These are phyloP conservation scores for Prunus padus DNA, from an alignment of 306 rosid species.

Conservation along the genomic window DNA sequence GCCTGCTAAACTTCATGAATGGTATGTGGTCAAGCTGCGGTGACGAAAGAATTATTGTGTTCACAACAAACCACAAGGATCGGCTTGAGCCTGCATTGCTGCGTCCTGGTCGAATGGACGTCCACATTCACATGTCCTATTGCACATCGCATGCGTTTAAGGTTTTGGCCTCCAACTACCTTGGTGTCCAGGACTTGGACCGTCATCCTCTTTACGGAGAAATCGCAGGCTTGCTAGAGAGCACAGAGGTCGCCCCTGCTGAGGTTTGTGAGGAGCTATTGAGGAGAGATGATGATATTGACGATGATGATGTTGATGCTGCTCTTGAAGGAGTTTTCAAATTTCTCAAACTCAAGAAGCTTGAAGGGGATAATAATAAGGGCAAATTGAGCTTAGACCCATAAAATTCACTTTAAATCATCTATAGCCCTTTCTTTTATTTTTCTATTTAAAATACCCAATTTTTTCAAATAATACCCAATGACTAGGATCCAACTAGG, in stretches of 20 bases:
- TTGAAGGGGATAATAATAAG: background rate
- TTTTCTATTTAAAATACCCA: too few relatives aligned
- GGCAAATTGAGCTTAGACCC: too few relatives aligned
- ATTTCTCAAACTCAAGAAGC: constrained; percentile 32
- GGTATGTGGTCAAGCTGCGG: constrained; percentile 69
- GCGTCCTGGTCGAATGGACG: constrained; percentile 61
- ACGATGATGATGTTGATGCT: constrained; percentile 34
- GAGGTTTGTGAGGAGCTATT: constrained; percentile 51
- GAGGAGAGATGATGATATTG: constrained; percentile 19
- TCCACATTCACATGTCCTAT: constrained; percentile 51
- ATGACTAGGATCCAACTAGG: too few relatives aligned
- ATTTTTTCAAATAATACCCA: too few relatives aligned
- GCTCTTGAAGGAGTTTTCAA: constrained; percentile 28
- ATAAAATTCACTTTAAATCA: too few relatives aligned
- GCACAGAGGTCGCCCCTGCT: constrained; percentile 46
- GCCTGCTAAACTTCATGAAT: constrained; percentile 48
- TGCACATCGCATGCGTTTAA: constrained; percentile 34
- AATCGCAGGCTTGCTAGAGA: constrained; percentile 37
- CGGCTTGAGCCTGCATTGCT: constrained; percentile 50
- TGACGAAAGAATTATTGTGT: constrained; percentile 58
- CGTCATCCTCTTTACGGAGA: constrained; percentile 18
- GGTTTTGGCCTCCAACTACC: constrained; percentile 38
- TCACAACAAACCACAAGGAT: constrained; percentile 59
- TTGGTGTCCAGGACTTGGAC: constrained; percentile 24
- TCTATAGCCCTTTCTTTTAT: too few relatives aligned